Conservation (phyloP, 2,329 filamentous ascomycete species). For the Beauveria australis region DNA sequence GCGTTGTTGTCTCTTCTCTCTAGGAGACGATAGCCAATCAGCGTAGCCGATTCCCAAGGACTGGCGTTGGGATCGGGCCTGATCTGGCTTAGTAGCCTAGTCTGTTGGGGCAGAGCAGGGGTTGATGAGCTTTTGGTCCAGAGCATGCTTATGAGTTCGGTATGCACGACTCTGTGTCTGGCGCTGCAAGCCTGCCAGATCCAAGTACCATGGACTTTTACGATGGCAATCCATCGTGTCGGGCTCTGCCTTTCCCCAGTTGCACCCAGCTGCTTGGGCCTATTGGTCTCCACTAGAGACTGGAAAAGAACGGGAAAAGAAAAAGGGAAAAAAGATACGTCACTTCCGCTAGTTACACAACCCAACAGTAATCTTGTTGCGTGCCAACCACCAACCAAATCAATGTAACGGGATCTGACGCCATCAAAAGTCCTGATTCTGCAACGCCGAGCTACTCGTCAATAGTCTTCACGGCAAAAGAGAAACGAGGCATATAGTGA, state of each 20-base stretch:
- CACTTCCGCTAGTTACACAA: not conserved
- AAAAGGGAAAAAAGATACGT: not conserved
- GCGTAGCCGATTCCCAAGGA: too few relatives aligned
- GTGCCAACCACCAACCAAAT: not conserved
- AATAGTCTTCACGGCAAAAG: too few relatives aligned
- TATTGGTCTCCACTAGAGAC: not conserved
- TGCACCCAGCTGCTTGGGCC: too few relatives aligned
- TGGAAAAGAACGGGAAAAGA: not conserved
- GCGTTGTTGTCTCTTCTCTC: slow-evolving; percentile 7
- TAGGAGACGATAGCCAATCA: not conserved
- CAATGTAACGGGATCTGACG: too few relatives aligned
- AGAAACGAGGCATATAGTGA: too few relatives aligned
- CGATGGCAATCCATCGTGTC: not conserved
- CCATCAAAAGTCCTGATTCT: too few relatives aligned
- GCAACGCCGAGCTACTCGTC: too few relatives aligned
- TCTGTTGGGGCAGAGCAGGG: not conserved
- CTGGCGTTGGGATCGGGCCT: not conserved
- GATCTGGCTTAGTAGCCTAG: not conserved
- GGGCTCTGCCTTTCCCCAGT: not conserved
- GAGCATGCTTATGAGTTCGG: not conserved
- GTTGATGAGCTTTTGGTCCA: not conserved
- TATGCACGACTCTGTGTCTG: not conserved
- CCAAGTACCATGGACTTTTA: not conserved
- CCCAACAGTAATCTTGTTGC: not conserved
- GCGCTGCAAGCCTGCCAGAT: not conserved